A percentile compares a stretch with the other conserved stretches of the same genome.
These are phyloP conservation scores for Jamesozyma rosinii DNA, from an alignment of 805 yeast species.

Conservation along the genomic window DNA sequence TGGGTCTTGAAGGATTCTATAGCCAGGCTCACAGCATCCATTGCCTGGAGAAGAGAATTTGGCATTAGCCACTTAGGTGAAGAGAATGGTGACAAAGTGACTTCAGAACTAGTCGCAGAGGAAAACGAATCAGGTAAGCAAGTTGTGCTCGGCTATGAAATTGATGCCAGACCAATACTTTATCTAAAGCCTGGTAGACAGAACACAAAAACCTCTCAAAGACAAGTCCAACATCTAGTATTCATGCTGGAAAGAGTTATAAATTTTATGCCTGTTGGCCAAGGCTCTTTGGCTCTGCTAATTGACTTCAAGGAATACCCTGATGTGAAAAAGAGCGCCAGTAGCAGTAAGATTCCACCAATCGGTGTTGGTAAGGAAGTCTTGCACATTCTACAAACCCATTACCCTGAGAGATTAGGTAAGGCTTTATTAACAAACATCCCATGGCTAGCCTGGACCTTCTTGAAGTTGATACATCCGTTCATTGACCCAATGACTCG, in stretches of 20 bases:
- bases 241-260: constrained; percentile 87
- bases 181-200: constrained; percentile 92
- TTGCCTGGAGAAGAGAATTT: constrained; percentile 91
- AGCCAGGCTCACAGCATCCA: constrained; percentile 61
- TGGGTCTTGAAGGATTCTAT: constrained; percentile 72
- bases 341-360: constrained; percentile 73
- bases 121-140: constrained; percentile 92
- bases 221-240: constrained; percentile 94
- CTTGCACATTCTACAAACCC: constrained; percentile 86
- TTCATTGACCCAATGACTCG: constrained; percentile 93
- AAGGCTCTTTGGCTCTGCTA: constrained; percentile 81
- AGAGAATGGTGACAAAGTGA: constrained; percentile 40
- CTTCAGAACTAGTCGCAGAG: constrained; percentile 42
- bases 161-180: constrained; percentile 82
- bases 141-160: constrained; percentile 83
- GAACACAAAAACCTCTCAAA: constrained; percentile 79
- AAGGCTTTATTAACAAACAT: constrained; percentile 85
- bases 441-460: constrained; percentile 91
- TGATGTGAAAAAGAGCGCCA: constrained; percentile 43
- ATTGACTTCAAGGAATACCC: constrained; percentile 82
- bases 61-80: constrained; percentile 50
- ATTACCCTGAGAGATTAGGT: constrained; percentile 95
- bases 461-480: constrained; percentile 83
- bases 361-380: constrained; percentile 84
- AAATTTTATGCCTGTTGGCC: constrained; percentile 93